These are phyloP conservation scores for Chlorella sorokiniana DNA, from an alignment of 139 green algal genomes.

Conservation along the genomic window DNA sequence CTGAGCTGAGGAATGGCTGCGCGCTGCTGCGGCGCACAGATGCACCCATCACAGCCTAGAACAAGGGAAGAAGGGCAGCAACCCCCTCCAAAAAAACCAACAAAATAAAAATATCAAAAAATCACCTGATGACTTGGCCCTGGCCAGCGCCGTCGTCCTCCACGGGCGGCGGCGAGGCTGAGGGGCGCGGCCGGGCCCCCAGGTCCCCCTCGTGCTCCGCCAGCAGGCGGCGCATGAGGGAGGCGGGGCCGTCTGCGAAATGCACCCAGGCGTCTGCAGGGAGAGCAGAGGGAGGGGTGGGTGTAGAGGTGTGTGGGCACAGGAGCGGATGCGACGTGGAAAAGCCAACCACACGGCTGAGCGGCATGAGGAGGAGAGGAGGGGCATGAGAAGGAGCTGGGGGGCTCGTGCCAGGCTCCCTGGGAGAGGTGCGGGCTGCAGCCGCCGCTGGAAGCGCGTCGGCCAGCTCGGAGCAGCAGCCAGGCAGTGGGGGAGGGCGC, in stretches of 20 bases:
- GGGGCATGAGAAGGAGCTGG: too few relatives aligned
- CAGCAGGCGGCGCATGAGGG: conserved; percentile 24
- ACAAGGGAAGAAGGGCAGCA: too few relatives aligned
- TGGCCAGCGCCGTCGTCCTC: conserved; percentile 2
- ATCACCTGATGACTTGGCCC: conserved; percentile 37
- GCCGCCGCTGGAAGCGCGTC: too few relatives aligned
- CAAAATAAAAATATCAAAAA: background rate
- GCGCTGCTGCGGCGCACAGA: too few relatives aligned
- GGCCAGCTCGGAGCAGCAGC: too few relatives aligned
- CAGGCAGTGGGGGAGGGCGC: too few relatives aligned
- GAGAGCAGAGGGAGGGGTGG: background rate
- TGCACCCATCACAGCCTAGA: too few relatives aligned
- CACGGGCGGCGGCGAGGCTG: background rate
- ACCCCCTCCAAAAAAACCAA: background rate
- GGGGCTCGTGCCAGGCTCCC: too few relatives aligned
- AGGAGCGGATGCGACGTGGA: too few relatives aligned
- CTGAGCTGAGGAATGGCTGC: too few relatives aligned
- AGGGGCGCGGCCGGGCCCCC: conserved; percentile 22
- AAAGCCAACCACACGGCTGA: too few relatives aligned
- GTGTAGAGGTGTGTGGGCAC: background rate
- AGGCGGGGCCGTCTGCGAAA: conserved; percentile 3
- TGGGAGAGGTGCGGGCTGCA: too few relatives aligned
- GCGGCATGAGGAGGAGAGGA: background rate
- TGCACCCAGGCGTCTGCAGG: conserved; percentile 13
- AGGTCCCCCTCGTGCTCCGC: conserved; percentile 25